phyloP scores from a whole-genome alignment of 1,139 yeast genomes.

The Yamadazyma friedrichii region DNA sequence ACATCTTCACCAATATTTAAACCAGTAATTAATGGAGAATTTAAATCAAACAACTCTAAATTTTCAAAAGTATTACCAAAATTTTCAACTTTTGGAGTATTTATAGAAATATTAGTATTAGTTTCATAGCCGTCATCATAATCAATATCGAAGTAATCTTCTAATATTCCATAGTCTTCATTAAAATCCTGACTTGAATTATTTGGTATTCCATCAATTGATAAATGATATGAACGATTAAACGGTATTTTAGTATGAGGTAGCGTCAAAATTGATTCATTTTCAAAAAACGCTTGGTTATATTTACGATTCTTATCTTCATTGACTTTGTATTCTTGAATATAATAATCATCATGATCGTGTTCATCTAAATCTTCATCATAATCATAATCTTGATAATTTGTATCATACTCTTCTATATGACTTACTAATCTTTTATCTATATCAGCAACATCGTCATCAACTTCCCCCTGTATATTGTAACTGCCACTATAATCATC shows the following conservation, averaged over 20 bases:
- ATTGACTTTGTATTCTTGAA: slow-evolving; percentile 8
- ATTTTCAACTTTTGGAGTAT: neutral
- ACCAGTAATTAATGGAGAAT: slow-evolving; percentile 39
- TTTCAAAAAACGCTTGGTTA: slow-evolving; percentile 12
- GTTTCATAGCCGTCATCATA: neutral
- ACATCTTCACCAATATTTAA: slow-evolving; percentile 33
- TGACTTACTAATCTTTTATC: slow-evolving; percentile 7
- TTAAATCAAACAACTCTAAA: slow-evolving; percentile 28
- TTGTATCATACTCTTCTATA: slow-evolving; percentile 11
- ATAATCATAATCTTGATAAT: slow-evolving; percentile 6
- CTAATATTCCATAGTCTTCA: slow-evolving; percentile 32
- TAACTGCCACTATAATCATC: neutral
- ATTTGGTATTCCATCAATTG: slow-evolving; percentile 25
- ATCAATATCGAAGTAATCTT: slow-evolving; percentile 30
- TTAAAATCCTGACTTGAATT: slow-evolving; percentile 12
- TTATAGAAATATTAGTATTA: neutral
- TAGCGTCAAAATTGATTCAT: slow-evolving; percentile 8
- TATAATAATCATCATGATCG: slow-evolving; percentile 8
- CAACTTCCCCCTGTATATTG: too few species aligned
- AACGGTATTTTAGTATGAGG: slow-evolving; percentile 17
- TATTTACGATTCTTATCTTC: slow-evolving; percentile 7
- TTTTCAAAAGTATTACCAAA: slow-evolving; percentile 11
- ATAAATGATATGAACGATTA: slow-evolving; percentile 30
- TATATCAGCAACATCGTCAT: slow-evolving; percentile 2
- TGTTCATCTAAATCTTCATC: slow-evolving; percentile 8